phyloP scores from a whole-genome alignment of 2,329 filamentous ascomycete genomes.

The Cryphonectria carpinicola region DNA sequence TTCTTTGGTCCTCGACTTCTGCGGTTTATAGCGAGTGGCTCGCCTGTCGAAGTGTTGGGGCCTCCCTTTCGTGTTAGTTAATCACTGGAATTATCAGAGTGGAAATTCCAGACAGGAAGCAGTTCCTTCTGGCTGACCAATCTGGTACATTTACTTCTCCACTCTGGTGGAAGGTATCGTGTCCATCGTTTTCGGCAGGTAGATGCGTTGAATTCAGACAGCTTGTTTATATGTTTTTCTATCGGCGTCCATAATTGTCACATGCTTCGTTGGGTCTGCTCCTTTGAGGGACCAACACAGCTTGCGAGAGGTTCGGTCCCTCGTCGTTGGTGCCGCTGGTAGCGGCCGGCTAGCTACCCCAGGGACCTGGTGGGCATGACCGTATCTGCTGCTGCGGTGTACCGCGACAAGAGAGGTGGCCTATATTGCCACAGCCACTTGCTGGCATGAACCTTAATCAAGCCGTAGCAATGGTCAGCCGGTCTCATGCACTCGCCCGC shows the following conservation, averaged over 20 bases:
- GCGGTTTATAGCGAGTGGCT: background rate
- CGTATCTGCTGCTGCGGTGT: background rate
- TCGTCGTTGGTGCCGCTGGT: slow-evolving; percentile 12
- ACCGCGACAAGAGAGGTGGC: background rate
- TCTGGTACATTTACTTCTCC: background rate
- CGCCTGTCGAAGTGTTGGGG: background rate
- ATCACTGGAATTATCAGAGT: background rate
- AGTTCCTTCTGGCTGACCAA: background rate
- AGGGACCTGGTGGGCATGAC: background rate
- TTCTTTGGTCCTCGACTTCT: background rate
- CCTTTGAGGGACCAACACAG: background rate
- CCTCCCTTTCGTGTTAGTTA: background rate
- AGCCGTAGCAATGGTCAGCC: background rate
- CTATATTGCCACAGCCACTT: slow-evolving; percentile 7
- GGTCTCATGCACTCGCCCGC: slow-evolving; percentile 13
- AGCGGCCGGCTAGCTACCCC: background rate
- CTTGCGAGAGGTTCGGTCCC: background rate
- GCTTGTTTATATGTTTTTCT: background rate
- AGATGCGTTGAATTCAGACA: background rate
- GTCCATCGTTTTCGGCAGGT: background rate
- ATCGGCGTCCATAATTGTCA: background rate
- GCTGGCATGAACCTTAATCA: slow-evolving; percentile 7
- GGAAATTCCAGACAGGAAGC: background rate
- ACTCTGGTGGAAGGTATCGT: background rate
- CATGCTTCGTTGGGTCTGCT: background rate